Evolutionary conservation across 495 filamentous ascomycete species (phyloP), one percentile per base, ranked within the genome.

Genomic region (Aspergillus egyptiacus): DNA sequence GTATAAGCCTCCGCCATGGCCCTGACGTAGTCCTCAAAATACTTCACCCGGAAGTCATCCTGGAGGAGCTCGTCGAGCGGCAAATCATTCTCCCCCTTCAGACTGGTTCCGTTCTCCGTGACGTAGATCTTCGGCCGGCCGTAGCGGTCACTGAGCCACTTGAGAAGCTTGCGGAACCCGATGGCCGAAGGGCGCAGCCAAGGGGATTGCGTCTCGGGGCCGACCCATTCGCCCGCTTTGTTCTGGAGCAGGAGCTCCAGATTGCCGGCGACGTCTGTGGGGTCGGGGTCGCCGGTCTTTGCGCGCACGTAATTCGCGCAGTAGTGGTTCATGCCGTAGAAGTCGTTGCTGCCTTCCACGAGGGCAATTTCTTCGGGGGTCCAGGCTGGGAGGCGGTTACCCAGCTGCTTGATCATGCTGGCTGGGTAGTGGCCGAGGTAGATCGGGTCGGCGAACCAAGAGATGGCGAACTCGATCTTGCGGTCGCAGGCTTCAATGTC

Each of bases 321-420:
- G 73, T 89, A 88, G 71, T 87, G 84, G 73, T 89, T 88, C 84
- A 88, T 87, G 53, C 85, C 84, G 66, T 88, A 87, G 64, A 89
- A 89, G 67, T 89, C 84, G 61, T 87, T 88, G 62, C 81, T 85
- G 32, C 84, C 85, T 42, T 84, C 74, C 34, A 89, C 79, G 6
- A 88, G 73, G 3, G 78, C 79, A 6, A 75, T 59, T 54, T 88
- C 86, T 53, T 87, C 80, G 18, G 71, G 51, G 0, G 81, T 82
- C 65, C 81, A 87, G 14, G 71, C 69, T 11, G 84, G 85, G 40
- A 90, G 72, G 5, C 84, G 77, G 58, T 81, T 68, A 30, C 85
- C 84, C 8, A 88, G 77, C 64, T 87, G 84, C 63, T 82, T 81
- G 47, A 75, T 72, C 81, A 89, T 87, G 47, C 80, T 84, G 53